Base-by-base conservation (phyloP, 2,329 filamentous ascomycete genomes). In the Cucurbitaria berberidis region DNA sequence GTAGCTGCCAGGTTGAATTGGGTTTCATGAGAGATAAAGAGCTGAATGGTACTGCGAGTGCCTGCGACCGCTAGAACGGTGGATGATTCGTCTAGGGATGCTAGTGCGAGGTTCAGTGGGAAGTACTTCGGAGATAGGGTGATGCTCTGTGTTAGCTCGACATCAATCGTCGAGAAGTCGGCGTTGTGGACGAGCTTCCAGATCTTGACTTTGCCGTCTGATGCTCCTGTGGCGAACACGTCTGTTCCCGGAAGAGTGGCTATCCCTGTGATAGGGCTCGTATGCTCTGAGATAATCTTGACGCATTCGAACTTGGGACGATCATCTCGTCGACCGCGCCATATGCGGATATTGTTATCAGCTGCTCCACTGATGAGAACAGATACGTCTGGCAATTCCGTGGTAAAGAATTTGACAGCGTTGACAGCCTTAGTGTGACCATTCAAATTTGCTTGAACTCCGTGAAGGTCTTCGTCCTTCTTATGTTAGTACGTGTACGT, bases 361-460 rank as follows among this genome's bases (percentile, higher is more conserved):
- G 92, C 88, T 26, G 90, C 89, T 35, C 92, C 95, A 56, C 87
- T 93, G 53, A 96, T 71, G 21, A 99, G 80, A 53, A 89, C 79
- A 24, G 81, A 82, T 15, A 75, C 69, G 15, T 76, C 66, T 16
- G 82, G 78, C 6, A 74, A 76, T 16, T 78, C 76, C 27, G 74
- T 72, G 39, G 85, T 84, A 48, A 93, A 81, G 68, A 97, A 96
- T 64, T 86, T 89, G 47, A 98, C 86, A 10, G 88, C 90, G 74
- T 92, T 96, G 57, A 98, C 91, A 47, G 83, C 83, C 57, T 89
- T 90, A 11, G 81, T 86, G 71, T 99, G 95, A 0, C 91, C 91
- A 30, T 82, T 82, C 29, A 98, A 79, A 1, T 96, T 80, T 0
- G 76, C 74, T 45, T 81, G 81, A 11, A 96, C 80, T 5, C 93